Percentiles rank a stretch among this genome's conserved stretches.
phyloP scores from a whole-genome alignment of 129 eudicot genomes.

The Tagetes patula region DNA sequence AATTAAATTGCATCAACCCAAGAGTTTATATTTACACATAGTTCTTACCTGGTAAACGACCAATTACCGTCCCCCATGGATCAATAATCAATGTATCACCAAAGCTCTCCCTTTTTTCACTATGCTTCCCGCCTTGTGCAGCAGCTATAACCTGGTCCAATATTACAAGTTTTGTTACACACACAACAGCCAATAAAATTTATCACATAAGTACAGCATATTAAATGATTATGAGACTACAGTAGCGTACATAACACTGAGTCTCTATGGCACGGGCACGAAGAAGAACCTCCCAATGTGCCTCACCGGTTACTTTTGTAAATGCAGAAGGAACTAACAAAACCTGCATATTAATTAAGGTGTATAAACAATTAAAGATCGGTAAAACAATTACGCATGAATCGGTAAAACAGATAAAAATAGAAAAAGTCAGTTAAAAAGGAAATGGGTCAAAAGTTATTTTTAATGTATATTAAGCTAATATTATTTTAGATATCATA shows the following conservation, averaged over 20 bases:
- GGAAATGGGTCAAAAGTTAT: not conserved
- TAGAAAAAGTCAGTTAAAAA: not conserved
- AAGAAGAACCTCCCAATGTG: slow-evolving; percentile 97
- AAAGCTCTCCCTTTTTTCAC: slow-evolving; percentile 78
- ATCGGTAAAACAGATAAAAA: not conserved
- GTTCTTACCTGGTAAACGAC: slow-evolving; percentile 64
- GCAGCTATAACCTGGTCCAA: slow-evolving; percentile 89
- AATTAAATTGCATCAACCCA: slow-evolving; percentile 16
- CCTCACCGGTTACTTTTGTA: slow-evolving; percentile 90
- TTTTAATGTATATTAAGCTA: not conserved
- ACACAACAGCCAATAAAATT: not conserved
- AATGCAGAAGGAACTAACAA: slow-evolving; percentile 89
- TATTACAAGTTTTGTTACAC: not conserved
- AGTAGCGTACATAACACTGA: slow-evolving; percentile 72
- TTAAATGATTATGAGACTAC: not conserved
- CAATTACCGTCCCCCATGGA: slow-evolving; percentile 91
- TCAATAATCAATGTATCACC: slow-evolving; percentile 88
- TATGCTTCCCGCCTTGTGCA: slow-evolving; percentile 95
- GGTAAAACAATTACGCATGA: not conserved
- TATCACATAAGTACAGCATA: not conserved
- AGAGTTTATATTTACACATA: not conserved
- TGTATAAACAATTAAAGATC: slow-evolving; percentile 9
- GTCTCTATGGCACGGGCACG: slow-evolving; percentile 98
- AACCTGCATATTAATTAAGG: slow-evolving; percentile 48
- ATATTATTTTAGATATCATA: not conserved